Percentiles rank a stretch among this genome's conserved stretches.
Conservation (phyloP, 2,329 filamentous ascomycete species). For the Ophiostoma sp. region DNA sequence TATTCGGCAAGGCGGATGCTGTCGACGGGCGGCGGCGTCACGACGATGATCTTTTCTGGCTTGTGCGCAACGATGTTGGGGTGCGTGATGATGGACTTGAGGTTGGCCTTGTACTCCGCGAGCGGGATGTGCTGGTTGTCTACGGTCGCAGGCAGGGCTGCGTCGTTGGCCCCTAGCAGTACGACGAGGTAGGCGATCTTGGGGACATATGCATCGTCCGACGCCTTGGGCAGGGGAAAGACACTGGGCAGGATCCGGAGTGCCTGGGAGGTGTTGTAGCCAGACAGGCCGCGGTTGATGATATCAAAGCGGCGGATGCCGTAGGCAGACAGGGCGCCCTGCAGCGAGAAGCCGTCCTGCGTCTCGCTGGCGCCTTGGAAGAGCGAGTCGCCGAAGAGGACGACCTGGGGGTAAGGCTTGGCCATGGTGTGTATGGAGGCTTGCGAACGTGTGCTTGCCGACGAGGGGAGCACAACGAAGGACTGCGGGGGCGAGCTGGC, state of each 20-base stretch:
- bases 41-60: conserved; percentile 67
- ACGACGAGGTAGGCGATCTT: conserved; percentile 65
- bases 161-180: conserved; percentile 88
- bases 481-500: no score
- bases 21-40: conserved; percentile 78
- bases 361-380: conserved; percentile 62
- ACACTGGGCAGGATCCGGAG: conserved; percentile 63
- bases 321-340: conserved; percentile 61
- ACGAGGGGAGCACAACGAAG: no score
- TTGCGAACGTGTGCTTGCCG: not conserved
- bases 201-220: conserved; percentile 45
- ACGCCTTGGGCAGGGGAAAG: conserved; percentile 55
- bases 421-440: conserved; percentile 22
- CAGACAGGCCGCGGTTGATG: conserved; percentile 79
- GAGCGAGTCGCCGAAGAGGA: conserved; percentile 88
- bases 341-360: conserved; percentile 66
- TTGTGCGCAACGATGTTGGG: conserved; percentile 62
- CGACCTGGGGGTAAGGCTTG: conserved; percentile 61
- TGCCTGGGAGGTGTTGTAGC: conserved; percentile 76
- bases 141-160: conserved; percentile 57
- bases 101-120: conserved; percentile 67
- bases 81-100: conserved; percentile 67
- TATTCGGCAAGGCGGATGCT: conserved; percentile 58
- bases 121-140: conserved; percentile 72
- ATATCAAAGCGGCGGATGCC: conserved; percentile 77